These are phyloP conservation scores for Pythium periplocum DNA, from an alignment of 352 stramenopile genomes.

Conservation along the genomic window DNA sequence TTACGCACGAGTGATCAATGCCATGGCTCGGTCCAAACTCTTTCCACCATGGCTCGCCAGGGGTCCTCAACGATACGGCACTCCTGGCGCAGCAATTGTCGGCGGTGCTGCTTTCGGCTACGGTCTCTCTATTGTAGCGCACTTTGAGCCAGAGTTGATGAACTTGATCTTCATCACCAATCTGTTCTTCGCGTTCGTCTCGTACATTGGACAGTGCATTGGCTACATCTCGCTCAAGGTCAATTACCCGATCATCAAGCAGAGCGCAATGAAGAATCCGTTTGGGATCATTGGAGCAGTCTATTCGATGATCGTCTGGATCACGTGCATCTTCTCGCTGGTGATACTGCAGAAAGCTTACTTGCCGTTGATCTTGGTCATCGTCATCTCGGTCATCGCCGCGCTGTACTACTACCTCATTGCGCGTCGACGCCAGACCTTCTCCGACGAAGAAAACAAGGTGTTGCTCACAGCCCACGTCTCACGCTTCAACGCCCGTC, in stretches of 20 bases:
- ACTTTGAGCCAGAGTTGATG: background rate
- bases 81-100: constrained; percentile 4
- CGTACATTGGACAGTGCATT: constrained; percentile 25
- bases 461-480: constrained; percentile 18
- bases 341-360: background rate
- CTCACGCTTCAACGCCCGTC: constrained; percentile 9
- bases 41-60: constrained; percentile 7
- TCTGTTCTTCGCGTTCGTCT: constrained; percentile 16
- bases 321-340: constrained; percentile 8
- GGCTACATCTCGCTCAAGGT: constrained; percentile 18
- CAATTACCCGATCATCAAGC: constrained; percentile 6
- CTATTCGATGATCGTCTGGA: constrained; percentile 17
- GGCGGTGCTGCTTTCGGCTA: constrained; percentile 6
- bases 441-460: constrained; percentile 21
- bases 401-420: constrained; percentile 14
- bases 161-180: constrained; percentile 15
- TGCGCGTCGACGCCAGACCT: constrained; percentile 14
- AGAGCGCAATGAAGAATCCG: constrained; percentile 11
- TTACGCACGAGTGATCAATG: constrained; percentile 3
- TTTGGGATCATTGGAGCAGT: constrained; percentile 15
- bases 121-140: constrained; percentile 11
- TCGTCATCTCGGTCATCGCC: background rate
- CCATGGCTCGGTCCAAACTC: constrained; percentile 9
- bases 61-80: constrained; percentile 10
- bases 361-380: constrained; percentile 10